These are phyloP conservation scores for Globisporangium paroecandrum DNA, from an alignment of 352 stramenopile species.

Conservation along the genomic window DNA sequence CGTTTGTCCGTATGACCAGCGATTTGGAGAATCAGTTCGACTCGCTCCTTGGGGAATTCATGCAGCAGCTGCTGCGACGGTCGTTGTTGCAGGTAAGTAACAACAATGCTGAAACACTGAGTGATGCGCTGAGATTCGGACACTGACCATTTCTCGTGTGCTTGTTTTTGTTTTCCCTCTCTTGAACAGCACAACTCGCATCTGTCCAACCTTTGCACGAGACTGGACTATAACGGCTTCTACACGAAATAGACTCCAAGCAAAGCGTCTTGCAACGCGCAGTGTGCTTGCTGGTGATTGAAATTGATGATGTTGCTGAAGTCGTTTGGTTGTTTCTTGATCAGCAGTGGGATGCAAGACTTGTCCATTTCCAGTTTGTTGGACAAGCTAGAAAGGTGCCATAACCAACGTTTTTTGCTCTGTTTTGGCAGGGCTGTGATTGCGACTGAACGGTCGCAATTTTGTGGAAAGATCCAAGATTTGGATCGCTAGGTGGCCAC, in stretches of 20 bases:
- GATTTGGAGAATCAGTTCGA: slow-evolving; percentile 87
- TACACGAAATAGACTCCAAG: slow-evolving; percentile 48
- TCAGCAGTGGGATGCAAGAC: background rate
- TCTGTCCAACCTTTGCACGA: slow-evolving; percentile 59
- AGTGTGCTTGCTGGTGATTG: slow-evolving; percentile 3
- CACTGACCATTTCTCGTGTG: background rate
- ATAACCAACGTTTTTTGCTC: background rate
- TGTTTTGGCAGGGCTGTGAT: background rate
- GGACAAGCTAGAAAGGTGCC: no score
- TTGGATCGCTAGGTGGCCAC: slow-evolving; percentile 4
- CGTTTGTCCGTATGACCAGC: slow-evolving; percentile 71
- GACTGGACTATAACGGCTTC: slow-evolving; percentile 67
- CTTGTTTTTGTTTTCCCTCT: slow-evolving; percentile 2
- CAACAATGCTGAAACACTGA: background rate
- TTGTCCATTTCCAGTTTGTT: background rate
- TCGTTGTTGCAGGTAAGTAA: slow-evolving; percentile 70
- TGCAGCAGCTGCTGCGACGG: slow-evolving; percentile 83
- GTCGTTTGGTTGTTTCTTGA: background rate
- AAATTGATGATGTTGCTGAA: background rate
- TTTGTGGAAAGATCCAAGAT: slow-evolving; percentile 11
- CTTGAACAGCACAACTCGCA: slow-evolving; percentile 55
- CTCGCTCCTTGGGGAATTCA: slow-evolving; percentile 83
- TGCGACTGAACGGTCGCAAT: background rate
- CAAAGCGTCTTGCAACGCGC: background rate
- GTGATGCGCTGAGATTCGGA: background rate